Base-by-base conservation (phyloP, 2,329 filamentous ascomycete genomes). In the Diplodia sapinea region DNA sequence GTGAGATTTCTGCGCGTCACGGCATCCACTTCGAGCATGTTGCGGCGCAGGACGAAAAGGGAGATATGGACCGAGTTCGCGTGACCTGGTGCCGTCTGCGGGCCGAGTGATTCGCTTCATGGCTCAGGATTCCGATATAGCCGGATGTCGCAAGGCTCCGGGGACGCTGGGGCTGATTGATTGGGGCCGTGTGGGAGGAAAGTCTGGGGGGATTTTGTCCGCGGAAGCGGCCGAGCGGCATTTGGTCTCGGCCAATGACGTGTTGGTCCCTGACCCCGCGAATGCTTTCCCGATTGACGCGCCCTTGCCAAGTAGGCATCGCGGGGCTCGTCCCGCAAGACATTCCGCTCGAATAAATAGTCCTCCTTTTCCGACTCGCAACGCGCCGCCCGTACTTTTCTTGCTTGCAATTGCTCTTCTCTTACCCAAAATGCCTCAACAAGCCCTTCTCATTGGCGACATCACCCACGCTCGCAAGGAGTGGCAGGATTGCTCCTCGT, bases 381-480 rank as follows among this genome's bases (percentile, higher is more conserved):
- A 51, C 38, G 8, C 12, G 11, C n/a, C 13, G 11, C 13, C 40
- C 7, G 20, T 43, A 26, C 31, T 11, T 29, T 13, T 50, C 31
- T 12, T 15, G n/a, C 20, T 3, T 51, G 47, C 31, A 38, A 17
- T 23, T 20, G 13, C 31, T 36, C 33, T 38, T n/a, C 31, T 17
- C 8, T 17, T 20, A 5, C n/a, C 47, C 36, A 50, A 51, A 56
- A 67, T 67, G 65, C 52, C 56, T 36, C 54, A 74, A 69, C 75
- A 74, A 63, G 81, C 80, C 23, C 78, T 84, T 17, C 76, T 84
- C 13, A 81, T 84, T 56, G 82, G 82, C 31, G 75, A 76, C 31
- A 78, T 84, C 57, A 72, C 74, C 3, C 82, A 84, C 70, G 76
- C 82, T 17, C 73, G 76, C 29, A 80, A 81, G 70, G 82, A 84